These are phyloP conservation scores for Eucalyptus pauciflora DNA, from an alignment of 345 rosid species.

Conservation along the genomic window DNA sequence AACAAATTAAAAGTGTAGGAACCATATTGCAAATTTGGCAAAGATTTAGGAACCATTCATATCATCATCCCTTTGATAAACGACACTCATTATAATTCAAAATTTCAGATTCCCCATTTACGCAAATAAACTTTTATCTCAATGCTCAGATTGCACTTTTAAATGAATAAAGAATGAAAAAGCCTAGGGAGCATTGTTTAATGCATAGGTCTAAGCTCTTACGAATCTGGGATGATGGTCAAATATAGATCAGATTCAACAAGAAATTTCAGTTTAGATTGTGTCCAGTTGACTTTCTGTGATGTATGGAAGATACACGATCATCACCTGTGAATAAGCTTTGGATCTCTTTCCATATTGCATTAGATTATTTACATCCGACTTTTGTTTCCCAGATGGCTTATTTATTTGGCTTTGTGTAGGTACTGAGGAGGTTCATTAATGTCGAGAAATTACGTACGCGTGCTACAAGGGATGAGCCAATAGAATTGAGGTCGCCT, in stretches of 20 bases:
- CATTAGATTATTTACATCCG: not conserved
- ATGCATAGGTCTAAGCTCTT: not conserved
- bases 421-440: constrained; percentile 55
- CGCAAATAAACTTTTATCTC: too few species aligned
- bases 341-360: not conserved
- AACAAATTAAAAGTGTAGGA: too few species aligned
- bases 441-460: constrained; percentile 49
- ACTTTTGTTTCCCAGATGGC: not conserved
- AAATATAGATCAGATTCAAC: not conserved
- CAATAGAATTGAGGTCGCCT: constrained; percentile 50
- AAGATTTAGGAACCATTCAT: too few species aligned
- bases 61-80: not conserved
- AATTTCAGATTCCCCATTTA: not conserved
- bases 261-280: not conserved
- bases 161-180: not conserved
- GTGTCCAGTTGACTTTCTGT: not conserved
- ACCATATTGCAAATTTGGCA: too few species aligned
- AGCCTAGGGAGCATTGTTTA: not conserved
- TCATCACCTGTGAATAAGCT: not conserved
- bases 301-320: not conserved
- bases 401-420: not conserved
- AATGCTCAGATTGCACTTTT: not conserved
- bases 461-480: constrained; percentile 70
- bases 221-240: not conserved
- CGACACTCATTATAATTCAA: not conserved